Base-by-base conservation (phyloP, 1,284 basidiomycete species). In the Cerioporus squamosus region DNA sequence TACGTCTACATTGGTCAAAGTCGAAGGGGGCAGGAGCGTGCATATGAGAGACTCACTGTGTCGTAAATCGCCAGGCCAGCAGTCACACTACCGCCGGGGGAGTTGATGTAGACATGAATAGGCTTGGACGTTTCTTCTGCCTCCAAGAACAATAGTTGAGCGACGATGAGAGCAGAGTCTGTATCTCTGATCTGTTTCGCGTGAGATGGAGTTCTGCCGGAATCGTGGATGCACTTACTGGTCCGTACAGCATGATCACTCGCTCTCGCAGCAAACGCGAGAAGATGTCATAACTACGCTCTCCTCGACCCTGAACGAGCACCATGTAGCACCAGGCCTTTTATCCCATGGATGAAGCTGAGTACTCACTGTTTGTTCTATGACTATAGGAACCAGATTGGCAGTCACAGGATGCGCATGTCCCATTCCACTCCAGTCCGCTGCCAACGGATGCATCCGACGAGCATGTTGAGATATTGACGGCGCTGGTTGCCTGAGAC, bases 1-100 rank as follows among this genome's bases (percentile, higher is more conserved):
- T 91, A 70, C 39, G 62, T 63, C 51, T 61, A 49, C 39, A 61
- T 75, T 61, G 73, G 64, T 47, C 26, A 58, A 43, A 14, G 12
- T 40, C 12, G 24, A n/a, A 5, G 20, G 20, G 3, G 33, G 17
- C 18, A 12, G 29, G 44, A 23, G 46, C 18, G 8, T 22, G 7
- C 33, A 14, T 14, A 12, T 36, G 5, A n/a, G 31, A 15, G 26
- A 68, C 80, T 43, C 74, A 93, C 93, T 69, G 95, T 97, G 72
- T 97, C 95, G 77, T 97, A 97, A 59, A 97, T 96, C 5, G 95
- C 95, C 51, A 97, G 77, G 17, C 95, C 95, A 40, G 94, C 93
- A 0, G 95, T 96, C 42, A 97, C 95, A 68, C 91, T 93, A 36
- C 95, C 95, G 4, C 95, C 95, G 0, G 95, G 95, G 6, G 93